Evolutionary conservation across 352 stramenopile species (phyloP).

Genomic region (Globisporangium cylindrosporum): DNA sequence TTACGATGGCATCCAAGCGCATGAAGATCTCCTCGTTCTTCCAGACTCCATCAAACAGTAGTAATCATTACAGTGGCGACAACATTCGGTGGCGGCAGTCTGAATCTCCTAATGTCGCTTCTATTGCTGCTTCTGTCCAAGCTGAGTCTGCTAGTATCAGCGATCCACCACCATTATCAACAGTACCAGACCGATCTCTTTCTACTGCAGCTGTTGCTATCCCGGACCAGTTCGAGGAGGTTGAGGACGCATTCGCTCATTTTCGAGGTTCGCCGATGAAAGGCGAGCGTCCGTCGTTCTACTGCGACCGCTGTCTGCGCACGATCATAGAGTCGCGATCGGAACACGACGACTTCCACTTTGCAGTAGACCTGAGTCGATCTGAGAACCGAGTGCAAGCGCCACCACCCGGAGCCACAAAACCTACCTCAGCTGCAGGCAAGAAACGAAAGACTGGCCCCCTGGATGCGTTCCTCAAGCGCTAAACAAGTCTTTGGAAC

Average conservation of each 20-base stretch:
- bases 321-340: conserved; percentile 28
- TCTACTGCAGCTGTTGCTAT: not conserved
- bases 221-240: not conserved
- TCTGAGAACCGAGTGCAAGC: conserved; percentile 22
- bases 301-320: conserved; percentile 39
- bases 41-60: not conserved
- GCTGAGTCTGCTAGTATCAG: not conserved
- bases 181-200: not conserved
- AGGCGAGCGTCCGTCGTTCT: conserved; percentile 13
- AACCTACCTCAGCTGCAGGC: not conserved
- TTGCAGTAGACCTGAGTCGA: conserved; percentile 43
- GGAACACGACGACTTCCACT: conserved; percentile 63
- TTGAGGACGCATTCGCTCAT: conserved; percentile 16
- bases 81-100: not conserved
- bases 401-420: conserved; percentile 10
- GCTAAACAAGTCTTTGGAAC: not conserved
- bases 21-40: conserved; percentile 75
- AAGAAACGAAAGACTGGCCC: conserved; percentile 33
- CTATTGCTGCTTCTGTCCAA: not conserved
- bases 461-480: conserved; percentile 45
- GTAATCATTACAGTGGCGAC: not conserved
- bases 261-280: conserved; percentile 12
- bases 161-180: not conserved
- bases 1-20: conserved; percentile 23
- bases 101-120: not conserved